A percentile compares a stretch with the other conserved stretches of the same genome.
Evolutionary conservation across 805 yeast species (phyloP).

Genomic region (Wickerhamiella domercqiae): DNA sequence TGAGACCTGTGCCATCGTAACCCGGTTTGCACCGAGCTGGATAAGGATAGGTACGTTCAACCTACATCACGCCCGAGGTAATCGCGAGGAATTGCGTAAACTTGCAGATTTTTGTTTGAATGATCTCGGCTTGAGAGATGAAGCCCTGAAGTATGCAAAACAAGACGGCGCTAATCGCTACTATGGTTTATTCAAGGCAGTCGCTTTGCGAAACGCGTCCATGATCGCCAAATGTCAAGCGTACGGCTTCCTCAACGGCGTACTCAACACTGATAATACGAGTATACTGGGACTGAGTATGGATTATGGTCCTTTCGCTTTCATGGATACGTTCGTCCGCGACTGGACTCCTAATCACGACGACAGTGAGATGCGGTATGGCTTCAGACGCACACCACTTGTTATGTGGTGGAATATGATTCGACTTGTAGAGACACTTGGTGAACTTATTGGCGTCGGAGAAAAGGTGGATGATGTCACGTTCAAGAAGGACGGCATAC

Average conservation of each 20-base stretch:
- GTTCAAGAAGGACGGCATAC: constrained; percentile 26
- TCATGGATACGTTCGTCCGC: constrained; percentile 74
- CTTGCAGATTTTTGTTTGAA: constrained; percentile 61
- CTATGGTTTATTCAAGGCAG: constrained; percentile 56
- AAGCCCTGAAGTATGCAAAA: no score
- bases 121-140: constrained; percentile 35
- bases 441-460: constrained; percentile 67
- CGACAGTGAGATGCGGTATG: constrained; percentile 55
- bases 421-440: constrained; percentile 69
- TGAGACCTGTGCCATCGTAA: constrained; percentile 73
- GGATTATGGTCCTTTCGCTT: constrained; percentile 92
- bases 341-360: constrained; percentile 80
- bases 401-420: constrained; percentile 89
- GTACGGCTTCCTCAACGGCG: constrained; percentile 89
- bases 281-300: constrained; percentile 75
- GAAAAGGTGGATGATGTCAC: constrained; percentile 33
- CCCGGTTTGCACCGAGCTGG: constrained; percentile 78
- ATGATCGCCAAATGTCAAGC: constrained; percentile 77
- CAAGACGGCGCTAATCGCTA: constrained; percentile 27
- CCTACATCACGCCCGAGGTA: constrained; percentile 57
- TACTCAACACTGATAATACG: constrained; percentile 85
- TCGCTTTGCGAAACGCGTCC: constrained; percentile 56
- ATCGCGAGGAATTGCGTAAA: constrained; percentile 42
- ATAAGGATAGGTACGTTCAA: constrained; percentile 81
- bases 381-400: constrained; percentile 70